Evolutionary conservation across 2,329 filamentous ascomycete genomes (phyloP), one percentile per base, ranked within the genome.

Genomic region (Neospermospora avenae): DNA sequence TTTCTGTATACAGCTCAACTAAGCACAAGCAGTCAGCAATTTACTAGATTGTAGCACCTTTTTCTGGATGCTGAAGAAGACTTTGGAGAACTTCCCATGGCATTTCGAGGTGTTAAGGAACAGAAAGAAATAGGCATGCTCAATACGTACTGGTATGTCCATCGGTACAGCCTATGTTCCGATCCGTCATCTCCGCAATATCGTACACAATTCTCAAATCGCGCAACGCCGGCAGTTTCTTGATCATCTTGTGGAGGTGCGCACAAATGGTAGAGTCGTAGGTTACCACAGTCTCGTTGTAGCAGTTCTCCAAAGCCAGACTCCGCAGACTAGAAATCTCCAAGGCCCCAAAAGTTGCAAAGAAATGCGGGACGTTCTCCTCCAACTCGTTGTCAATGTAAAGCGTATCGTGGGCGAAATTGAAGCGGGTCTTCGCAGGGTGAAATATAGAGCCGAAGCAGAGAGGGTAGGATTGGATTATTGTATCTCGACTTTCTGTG

Each of bases 341-440:
- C 3, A 16, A 11, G 7, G 54, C 24, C 22, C 39, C 63, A 24
- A 67, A 60, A 25, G 62, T 62, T 22, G 45, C 46, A 37, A 67
- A 64, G 6, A 67, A 49, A 41, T 67, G 63, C 16, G 63, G 58
- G 8, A 67, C 51, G 11, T 53, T n/a, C 7, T 60, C 52, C n/a
- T 63, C 51, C 2, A 59, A 25, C 18, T 51, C 53, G 14, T 53
- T 54, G 14, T 48, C 58, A 14, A 68, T 39, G 42, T 56, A 65
- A 1, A 67, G 48, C 1, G 60, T 65, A 39, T 68, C 67, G 7
- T 66, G 31, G 2, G 51, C 44, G 24, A 66, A 62, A 39, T 68
- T 68, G 58, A 68, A 66, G 7, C 55, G 56, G 13, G 60, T 61
- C n/a, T 37, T 61, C 0, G 59, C 31, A 1, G 59, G 60, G 41